Percentiles rank a stretch among this genome's conserved stretches.
These are phyloP conservation scores for Casuarina cunninghamiana DNA, from an alignment of 306 rosid species.

Conservation along the genomic window DNA sequence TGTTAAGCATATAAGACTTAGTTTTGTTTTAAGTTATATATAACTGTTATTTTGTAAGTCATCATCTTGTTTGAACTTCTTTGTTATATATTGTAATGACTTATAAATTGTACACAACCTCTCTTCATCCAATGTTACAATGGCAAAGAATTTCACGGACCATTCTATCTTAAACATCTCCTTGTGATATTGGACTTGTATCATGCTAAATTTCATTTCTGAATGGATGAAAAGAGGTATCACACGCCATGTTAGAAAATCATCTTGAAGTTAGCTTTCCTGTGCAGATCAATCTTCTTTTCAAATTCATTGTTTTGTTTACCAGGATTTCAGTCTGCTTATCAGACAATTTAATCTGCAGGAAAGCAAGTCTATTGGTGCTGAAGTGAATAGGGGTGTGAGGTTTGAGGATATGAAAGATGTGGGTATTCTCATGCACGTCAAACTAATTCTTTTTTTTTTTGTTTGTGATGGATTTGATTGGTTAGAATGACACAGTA, in stretches of 20 bases:
- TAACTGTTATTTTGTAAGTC: not conserved
- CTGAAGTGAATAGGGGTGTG: constrained; percentile 99
- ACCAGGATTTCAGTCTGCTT: constrained; percentile 9
- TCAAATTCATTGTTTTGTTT: constrained; percentile 14
- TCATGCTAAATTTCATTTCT: not conserved
- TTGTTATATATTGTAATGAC: not conserved
- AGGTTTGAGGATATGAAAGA: constrained; percentile 76
- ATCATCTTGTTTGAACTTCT: not conserved
- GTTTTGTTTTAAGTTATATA: no score
- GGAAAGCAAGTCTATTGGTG: constrained; percentile 90
- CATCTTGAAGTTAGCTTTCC: not conserved
- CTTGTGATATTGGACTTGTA: not conserved
- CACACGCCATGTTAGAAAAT: not conserved
- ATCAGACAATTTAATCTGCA: constrained; percentile 34
- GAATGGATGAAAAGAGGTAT: not conserved
- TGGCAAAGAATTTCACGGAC: not conserved
- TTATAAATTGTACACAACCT: not conserved
- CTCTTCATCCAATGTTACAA: not conserved
- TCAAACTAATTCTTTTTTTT: constrained; percentile 19
- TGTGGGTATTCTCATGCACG: constrained; percentile 52
- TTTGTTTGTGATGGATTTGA: constrained; percentile 9
- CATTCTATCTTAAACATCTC: not conserved
- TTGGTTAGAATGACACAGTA: constrained; percentile 36
- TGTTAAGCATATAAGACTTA: not conserved
- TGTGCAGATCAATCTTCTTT: not conserved